Evolutionary conservation across 148 eudicot genomes (phyloP).

Genomic region (Camellia sinensis): DNA sequence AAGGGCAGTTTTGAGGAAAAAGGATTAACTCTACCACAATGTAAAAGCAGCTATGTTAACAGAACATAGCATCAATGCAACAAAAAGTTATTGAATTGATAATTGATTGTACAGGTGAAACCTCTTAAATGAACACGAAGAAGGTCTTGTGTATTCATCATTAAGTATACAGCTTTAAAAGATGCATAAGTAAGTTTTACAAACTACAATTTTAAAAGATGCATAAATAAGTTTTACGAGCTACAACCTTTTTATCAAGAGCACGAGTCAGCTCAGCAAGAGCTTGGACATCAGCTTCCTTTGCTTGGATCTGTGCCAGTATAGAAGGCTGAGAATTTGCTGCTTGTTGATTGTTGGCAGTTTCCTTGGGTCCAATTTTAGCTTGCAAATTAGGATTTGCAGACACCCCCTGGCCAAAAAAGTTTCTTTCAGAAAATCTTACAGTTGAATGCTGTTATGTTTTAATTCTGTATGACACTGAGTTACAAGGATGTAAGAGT

Average conservation of each 20-base stretch:
- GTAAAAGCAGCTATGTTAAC: constrained; percentile 6
- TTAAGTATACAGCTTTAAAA: background rate
- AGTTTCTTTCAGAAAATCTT: constrained; percentile 1
- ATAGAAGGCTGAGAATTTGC: constrained; percentile 52
- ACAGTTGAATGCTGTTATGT: background rate
- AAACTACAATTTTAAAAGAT: background rate
- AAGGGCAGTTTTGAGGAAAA: background rate
- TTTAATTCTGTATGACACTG: background rate
- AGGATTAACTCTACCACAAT: background rate
- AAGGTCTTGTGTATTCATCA: background rate
- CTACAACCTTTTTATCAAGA: constrained; percentile 79
- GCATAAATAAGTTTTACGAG: constrained; percentile 9
- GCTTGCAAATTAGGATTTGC: constrained; percentile 43
- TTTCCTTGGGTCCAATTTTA: constrained; percentile 40
- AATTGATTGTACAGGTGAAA: background rate
- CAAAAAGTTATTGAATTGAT: background rate
- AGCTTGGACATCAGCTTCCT: constrained; percentile 92
- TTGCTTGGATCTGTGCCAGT: constrained; percentile 67
- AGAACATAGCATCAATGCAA: constrained; percentile 2
- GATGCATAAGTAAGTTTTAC: background rate
- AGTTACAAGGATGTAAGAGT: background rate
- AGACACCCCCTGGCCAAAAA: constrained; percentile 39
- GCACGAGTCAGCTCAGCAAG: constrained; percentile 82
- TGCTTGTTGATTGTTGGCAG: constrained; percentile 41
- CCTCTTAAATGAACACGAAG: background rate